Conservation (phyloP, 352 stramenopile genomes). For the Globisporangium spiculum region DNA sequence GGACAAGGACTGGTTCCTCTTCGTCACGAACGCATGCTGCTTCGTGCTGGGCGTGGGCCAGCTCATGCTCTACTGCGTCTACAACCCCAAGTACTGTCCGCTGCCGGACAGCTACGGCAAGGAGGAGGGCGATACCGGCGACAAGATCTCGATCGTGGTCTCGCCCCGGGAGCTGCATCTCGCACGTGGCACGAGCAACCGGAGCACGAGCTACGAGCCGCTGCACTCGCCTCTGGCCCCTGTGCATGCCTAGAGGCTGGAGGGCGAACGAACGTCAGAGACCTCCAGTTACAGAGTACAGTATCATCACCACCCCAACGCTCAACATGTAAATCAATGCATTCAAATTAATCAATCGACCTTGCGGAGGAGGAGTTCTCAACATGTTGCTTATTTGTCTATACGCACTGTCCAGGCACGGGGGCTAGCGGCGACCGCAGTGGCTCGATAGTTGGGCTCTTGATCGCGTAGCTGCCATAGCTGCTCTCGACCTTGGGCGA, state of each 20-base stretch:
- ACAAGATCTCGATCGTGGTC: not conserved
- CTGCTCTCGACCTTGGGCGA: conserved; percentile 5
- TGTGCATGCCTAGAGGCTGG: not conserved
- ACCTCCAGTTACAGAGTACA: not conserved
- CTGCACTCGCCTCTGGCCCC: conserved; percentile 1
- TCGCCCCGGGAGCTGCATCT: conserved; percentile 6
- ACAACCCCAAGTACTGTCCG: conserved; percentile 38
- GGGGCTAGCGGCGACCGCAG: not conserved
- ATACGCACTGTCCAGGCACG: not conserved
- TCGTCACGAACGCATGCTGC: conserved; percentile 48
- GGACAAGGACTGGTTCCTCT: conserved; percentile 45
- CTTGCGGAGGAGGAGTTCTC: not conserved
- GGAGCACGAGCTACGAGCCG: conserved; percentile 4
- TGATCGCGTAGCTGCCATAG: not conserved
- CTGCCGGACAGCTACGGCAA: conserved; percentile 27
- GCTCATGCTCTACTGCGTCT: conserved; percentile 44
- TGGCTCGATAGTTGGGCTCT: conserved; percentile 10
- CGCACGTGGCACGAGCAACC: not conserved
- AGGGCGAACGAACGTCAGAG: not conserved
- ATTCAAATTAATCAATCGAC: not conserved
- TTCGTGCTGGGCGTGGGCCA: conserved; percentile 30
- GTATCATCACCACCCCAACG: not conserved
- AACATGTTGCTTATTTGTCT: not conserved
- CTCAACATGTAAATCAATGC: not conserved
- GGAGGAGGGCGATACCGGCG: not conserved